Percentiles rank a stretch among this genome's conserved stretches.
These are phyloP conservation scores for Yarrowia galli DNA, from an alignment of 1,139 yeast genomes.

Conservation along the genomic window DNA sequence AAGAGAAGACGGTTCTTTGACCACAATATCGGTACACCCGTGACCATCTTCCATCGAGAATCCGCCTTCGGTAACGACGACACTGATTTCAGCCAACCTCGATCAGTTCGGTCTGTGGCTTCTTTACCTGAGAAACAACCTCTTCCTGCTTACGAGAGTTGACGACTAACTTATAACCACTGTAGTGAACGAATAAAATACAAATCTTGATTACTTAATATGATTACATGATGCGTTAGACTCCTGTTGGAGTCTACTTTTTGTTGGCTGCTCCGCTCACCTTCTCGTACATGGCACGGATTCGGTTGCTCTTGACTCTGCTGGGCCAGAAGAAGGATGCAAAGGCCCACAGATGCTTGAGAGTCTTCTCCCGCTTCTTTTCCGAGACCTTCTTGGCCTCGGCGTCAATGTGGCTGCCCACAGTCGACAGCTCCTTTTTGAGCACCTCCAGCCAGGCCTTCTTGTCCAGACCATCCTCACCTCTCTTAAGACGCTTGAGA, in stretches of 20 bases:
- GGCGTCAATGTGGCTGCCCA: slow-evolving; percentile 73
- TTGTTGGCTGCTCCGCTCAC: slow-evolving; percentile 19
- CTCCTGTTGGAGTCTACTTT: slow-evolving; percentile 11
- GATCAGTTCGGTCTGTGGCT: not conserved
- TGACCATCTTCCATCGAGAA: slow-evolving; percentile 11
- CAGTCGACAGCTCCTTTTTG: slow-evolving; percentile 74
- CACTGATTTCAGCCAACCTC: not conserved
- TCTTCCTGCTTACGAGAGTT: slow-evolving; percentile 3
- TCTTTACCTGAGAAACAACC: slow-evolving; percentile 3
- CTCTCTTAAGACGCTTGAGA: slow-evolving; percentile 75
- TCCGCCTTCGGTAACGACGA: not conserved
- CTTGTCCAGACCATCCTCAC: slow-evolving; percentile 81
- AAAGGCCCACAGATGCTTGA: slow-evolving; percentile 87
- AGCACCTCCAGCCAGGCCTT: slow-evolving; percentile 82
- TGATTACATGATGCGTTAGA: slow-evolving; percentile 23
- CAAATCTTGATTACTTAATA: slow-evolving; percentile 27
- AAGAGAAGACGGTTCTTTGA: slow-evolving; percentile 13
- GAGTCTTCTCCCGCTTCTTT: slow-evolving; percentile 53
- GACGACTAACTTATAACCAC: not conserved
- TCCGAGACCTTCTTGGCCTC: slow-evolving; percentile 43
- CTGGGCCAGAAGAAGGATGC: slow-evolving; percentile 95
- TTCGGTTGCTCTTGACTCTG: slow-evolving; percentile 73
- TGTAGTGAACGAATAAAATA: slow-evolving; percentile 1
- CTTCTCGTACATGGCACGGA: slow-evolving; percentile 84
- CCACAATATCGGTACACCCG: slow-evolving; percentile 10